Conservation (phyloP, 1,284 basidiomycete genomes). For the Earliella scabrosa region DNA sequence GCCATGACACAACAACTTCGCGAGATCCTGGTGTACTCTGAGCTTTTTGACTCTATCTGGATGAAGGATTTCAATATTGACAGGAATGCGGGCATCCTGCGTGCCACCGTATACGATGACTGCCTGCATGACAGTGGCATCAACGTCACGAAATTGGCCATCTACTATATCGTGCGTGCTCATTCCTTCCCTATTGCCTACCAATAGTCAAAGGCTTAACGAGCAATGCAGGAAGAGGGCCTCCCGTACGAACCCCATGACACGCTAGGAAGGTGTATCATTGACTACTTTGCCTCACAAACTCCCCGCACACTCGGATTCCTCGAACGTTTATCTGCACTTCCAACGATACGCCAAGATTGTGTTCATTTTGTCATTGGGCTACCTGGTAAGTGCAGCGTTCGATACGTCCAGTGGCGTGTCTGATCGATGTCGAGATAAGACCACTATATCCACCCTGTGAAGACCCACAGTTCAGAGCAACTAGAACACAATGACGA, state of each 20-base stretch:
- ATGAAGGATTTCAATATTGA: not conserved
- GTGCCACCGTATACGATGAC: not conserved
- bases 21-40: not conserved
- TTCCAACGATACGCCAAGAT: not conserved
- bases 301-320: not conserved
- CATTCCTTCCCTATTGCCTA: not conserved
- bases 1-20: too few relatives aligned
- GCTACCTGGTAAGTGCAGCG: not conserved
- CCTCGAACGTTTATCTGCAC: not conserved
- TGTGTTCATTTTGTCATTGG: not conserved
- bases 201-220: not conserved
- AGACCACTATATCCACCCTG: too few relatives aligned
- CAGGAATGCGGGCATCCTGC: not conserved
- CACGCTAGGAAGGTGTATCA: not conserved
- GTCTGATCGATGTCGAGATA: too few relatives aligned
- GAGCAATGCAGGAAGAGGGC: not conserved
- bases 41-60: not conserved
- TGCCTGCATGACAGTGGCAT: not conserved
- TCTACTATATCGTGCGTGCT: not conserved
- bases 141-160: not conserved
- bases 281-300: not conserved
- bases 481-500: too few relatives aligned
- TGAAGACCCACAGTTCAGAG: too few relatives aligned
- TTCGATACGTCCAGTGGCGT: not conserved
- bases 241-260: not conserved